Evolutionary conservation across 345 rosid species (phyloP).

Genomic region (Carallia brachiata): DNA sequence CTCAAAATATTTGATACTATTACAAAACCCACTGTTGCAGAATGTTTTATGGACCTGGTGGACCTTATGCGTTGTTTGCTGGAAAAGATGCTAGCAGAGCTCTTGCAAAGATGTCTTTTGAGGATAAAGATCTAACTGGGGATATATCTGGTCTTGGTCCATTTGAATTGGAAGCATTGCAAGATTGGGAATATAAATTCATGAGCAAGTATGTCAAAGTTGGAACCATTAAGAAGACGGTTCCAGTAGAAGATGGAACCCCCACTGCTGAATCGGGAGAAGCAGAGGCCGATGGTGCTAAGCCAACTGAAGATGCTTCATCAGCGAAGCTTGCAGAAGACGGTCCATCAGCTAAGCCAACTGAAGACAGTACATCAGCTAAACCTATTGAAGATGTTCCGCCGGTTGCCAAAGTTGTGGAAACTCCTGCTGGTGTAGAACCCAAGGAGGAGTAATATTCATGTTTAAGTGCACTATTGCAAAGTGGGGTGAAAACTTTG

Average conservation of each 20-base stretch:
- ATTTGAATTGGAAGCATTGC: slow-evolving; percentile 92
- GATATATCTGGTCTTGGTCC: slow-evolving; percentile 97
- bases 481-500: not conserved
- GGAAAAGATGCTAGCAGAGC: slow-evolving; percentile 98
- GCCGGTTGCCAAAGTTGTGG: slow-evolving; percentile 27
- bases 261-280: slow-evolving; percentile 41
- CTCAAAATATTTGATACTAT: not conserved
- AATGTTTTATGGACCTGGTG: slow-evolving; percentile 99
- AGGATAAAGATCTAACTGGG: slow-evolving; percentile 81
- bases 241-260: slow-evolving; percentile 48
- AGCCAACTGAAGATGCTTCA: slow-evolving; percentile 23
- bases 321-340: slow-evolving; percentile 41
- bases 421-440: slow-evolving; percentile 27
- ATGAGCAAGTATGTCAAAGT: slow-evolving; percentile 94
- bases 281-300: slow-evolving; percentile 37
- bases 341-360: slow-evolving; percentile 23
- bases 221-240: slow-evolving; percentile 60
- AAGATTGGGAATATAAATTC: slow-evolving; percentile 99
- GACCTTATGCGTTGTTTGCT: slow-evolving; percentile 94
- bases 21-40: slow-evolving; percentile 34
- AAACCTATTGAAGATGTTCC: slow-evolving; percentile 47
- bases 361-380: not conserved
- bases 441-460: slow-evolving; percentile 33
- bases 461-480: not conserved
- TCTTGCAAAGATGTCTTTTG: slow-evolving; percentile 99